Evolutionary conservation across 345 rosid species (phyloP).

Genomic region (Eucalyptus dawsonii): DNA sequence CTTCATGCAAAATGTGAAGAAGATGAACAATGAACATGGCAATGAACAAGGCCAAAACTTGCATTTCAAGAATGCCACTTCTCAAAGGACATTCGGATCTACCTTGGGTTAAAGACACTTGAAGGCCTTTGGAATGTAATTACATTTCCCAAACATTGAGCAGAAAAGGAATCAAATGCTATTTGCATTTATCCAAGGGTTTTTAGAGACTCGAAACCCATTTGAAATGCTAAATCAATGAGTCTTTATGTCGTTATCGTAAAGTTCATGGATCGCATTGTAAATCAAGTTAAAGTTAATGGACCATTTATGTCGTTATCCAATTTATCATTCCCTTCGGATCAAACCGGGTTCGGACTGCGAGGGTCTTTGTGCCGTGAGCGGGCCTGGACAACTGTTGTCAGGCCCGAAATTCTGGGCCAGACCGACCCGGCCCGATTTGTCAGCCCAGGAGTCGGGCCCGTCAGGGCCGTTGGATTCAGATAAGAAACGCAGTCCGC

Average conservation of each 20-base stretch:
- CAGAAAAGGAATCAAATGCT: too few species aligned
- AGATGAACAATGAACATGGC: too few species aligned
- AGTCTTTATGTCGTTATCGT: accelerated
- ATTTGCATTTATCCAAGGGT: accelerated
- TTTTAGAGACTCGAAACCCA: too few species aligned
- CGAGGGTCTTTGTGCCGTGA: not conserved
- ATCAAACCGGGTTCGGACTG: not conserved
- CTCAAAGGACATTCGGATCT: accelerated
- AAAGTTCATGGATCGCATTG: accelerated
- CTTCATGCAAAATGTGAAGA: too few species aligned
- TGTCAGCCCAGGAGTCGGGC: not conserved
- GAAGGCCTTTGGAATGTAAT: too few species aligned
- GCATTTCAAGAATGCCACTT: too few species aligned
- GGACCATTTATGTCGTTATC: not conserved
- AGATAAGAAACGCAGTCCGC: not conserved
- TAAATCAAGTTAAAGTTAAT: accelerated
- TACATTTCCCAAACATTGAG: too few species aligned
- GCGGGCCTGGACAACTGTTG: not conserved
- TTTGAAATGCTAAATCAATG: too few species aligned
- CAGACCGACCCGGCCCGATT: not conserved
- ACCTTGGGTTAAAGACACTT: too few species aligned
- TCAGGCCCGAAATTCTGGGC: not conserved
- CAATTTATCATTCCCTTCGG: not conserved
- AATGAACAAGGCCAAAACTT: too few species aligned
- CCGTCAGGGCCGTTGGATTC: not conserved